Evolutionary conservation across 208 protist species (phyloP), one percentile per base, ranked within the genome.

Genomic region (Vickermania spadyakhi): DNA sequence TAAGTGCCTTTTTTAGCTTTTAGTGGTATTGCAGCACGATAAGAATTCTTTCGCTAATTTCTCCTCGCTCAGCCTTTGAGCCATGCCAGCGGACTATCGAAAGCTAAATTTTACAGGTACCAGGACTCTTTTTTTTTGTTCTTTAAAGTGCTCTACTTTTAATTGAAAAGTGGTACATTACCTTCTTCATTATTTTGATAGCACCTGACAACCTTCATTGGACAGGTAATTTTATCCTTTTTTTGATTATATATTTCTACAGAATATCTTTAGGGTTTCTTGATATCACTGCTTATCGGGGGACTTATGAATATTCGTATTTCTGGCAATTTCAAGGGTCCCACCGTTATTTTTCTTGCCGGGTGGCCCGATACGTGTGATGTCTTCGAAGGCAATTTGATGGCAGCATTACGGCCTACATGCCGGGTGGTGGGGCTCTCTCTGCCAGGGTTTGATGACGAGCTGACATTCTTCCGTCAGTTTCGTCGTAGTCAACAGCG

Each of bases 291-390:
- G n/a, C 41, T 11, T 49, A 18, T 56, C 13, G 52, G 13, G n/a
- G 45, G 2, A 30, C 28, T 7, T 36, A 89, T 92, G 85, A 86
- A 92, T 60, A 77, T 92, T 56, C 49, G 72, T n/a, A 86, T 92
- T 7, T 84, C 78, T 7, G 85, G 81, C 1, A 92, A 92, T 56
- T 29, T 82, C 7, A 55, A 68, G 22, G 83, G 79, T 0, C 73
- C 69, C 18, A 93, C 81, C 0, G 71, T 87, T 14, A 70, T 93
- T 55, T 84, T 93, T 51, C 31, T 93, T 22, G 70, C 79, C 0
- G 82, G 86, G 1, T 93, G 77, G 73, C 86, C 81, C 0, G 86
- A 93, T 66, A 89, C 78, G 3, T 76, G 69, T 25, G 77, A 89
- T 69, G 72, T 93, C 7, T 93, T 89, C 59, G 75, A 73, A 28